Percentiles rank a stretch among this genome's conserved stretches.
Evolutionary conservation across 176 grass and related monocot species (phyloP).

Genomic region (Tillandsia fasciculata): DNA sequence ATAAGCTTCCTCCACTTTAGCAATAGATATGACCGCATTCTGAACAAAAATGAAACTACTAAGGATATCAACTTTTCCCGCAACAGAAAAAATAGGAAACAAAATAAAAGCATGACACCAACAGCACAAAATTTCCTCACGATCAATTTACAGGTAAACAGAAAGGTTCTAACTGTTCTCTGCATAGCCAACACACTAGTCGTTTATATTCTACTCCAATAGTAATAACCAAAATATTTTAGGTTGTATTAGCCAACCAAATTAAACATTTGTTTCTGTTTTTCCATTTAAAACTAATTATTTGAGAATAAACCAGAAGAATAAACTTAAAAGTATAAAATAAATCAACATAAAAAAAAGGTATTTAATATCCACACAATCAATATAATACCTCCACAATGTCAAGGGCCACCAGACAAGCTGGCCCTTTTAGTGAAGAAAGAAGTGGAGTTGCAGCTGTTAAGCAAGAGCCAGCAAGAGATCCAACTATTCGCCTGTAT

Average conservation of each 20-base stretch:
- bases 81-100: not conserved
- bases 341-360: not conserved
- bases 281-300: no score
- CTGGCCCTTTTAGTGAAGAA: constrained; percentile 62
- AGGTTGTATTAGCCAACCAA: no score
- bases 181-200: not conserved
- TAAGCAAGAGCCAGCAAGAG: constrained; percentile 78
- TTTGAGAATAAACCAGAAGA: no score
- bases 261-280: no score
- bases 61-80: not conserved
- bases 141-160: no score
- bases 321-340: no score
- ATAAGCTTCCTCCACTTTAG: constrained; percentile 78
- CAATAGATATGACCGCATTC: constrained; percentile 56
- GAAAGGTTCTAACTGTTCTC: no score
- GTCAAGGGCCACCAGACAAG: constrained; percentile 70
- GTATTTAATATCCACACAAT: not conserved
- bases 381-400: constrained; percentile 61
- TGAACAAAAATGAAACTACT: constrained; percentile 13
- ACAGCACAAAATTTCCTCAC: no score
- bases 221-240: no score
- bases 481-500: constrained; percentile 87
- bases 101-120: not conserved
- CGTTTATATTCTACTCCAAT: no score
- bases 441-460: constrained; percentile 57